phyloP scores from a whole-genome alignment of 352 stramenopile species.

The Globisporangium polare region DNA sequence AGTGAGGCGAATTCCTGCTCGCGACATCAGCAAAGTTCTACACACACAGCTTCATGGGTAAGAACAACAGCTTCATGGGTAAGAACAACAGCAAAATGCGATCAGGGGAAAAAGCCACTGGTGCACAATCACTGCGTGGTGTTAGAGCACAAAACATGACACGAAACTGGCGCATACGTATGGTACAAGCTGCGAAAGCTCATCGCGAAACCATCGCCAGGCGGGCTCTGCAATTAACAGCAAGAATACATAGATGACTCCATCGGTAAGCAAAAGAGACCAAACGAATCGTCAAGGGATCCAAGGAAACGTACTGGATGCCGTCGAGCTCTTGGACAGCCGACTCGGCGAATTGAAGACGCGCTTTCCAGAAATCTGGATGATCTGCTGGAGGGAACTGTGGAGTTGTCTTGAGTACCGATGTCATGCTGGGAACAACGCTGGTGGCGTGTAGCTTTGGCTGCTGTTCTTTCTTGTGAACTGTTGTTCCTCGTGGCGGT shows the following conservation, averaged over 20 bases:
- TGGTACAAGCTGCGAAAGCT: slow-evolving; percentile 4
- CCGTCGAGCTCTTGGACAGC: slow-evolving; percentile 2
- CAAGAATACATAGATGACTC: neutral
- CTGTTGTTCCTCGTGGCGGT: neutral
- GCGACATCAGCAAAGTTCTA: neutral
- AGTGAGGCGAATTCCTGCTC: neutral
- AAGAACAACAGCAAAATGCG: neutral
- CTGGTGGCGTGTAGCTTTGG: neutral
- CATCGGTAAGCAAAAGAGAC: neutral
- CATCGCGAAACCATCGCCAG: slow-evolving; percentile 13
- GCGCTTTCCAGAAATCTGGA: slow-evolving; percentile 17
- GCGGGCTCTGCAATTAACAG: neutral
- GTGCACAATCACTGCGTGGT: neutral
- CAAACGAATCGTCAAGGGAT: neutral
- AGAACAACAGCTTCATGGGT: neutral
- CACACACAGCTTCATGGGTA: neutral
- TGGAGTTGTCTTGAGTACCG: neutral
- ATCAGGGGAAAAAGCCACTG: neutral
- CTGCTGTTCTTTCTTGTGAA: neutral
- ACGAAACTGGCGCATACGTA: neutral
- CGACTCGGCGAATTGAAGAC: slow-evolving; percentile 8
- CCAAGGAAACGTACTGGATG: slow-evolving; percentile 8
- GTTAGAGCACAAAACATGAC: neutral
- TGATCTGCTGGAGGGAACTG: slow-evolving; percentile 2
- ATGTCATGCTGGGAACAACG: neutral